Base-by-base conservation (phyloP, 2,329 filamentous ascomycete genomes). In the Pseudopithomyces maydicus region DNA sequence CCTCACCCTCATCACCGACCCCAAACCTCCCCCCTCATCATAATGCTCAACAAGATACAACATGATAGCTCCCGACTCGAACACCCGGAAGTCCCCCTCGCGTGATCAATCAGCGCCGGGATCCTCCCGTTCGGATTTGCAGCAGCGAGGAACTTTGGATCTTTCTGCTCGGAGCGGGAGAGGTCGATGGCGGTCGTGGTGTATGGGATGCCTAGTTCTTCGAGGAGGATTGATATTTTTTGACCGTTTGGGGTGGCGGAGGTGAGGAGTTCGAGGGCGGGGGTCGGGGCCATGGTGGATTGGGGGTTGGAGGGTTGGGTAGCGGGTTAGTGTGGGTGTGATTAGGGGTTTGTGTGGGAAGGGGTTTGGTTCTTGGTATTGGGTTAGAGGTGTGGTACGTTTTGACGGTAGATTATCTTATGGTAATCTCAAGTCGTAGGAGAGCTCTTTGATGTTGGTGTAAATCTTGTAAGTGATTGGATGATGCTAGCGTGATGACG, bases 101-200 rank as follows among this genome's bases (percentile, higher is more conserved):
- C 90, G 46, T 67, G 63, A 77, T 96, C 92, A 7, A 90, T 92
- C 48, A 96, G 72, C 58, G 91, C 91, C 4, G 92, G 92, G 65
- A 96, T 95, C 65, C 91, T 88, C 62, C 91, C 91, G 74, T 96
- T 96, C 59, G 91, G 91, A 77, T 96, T 96, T 78, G 94, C 92
- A 52, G 87, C 85, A 14, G 7, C 7, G 32, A 94, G 83, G 77
- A 93, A 96, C 88, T 89, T 92, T 8, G 85, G 85, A 72, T 92
- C 82, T 67, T 93, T 94, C 68, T 94, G 90, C 35, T 81, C 82
- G 69, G 90, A 88, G 63, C 88, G 88, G 58, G 74, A 78, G 51
- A 94, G 82, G 29, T 89, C 82, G 68, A 94, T 86, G 2, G 59
- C 6, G 0, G 57, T 67, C 7, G 54, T 54, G 8, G 46, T 65